phyloP scores from a whole-genome alignment of 352 stramenopile genomes.

The Phytophthora tentaculata region DNA sequence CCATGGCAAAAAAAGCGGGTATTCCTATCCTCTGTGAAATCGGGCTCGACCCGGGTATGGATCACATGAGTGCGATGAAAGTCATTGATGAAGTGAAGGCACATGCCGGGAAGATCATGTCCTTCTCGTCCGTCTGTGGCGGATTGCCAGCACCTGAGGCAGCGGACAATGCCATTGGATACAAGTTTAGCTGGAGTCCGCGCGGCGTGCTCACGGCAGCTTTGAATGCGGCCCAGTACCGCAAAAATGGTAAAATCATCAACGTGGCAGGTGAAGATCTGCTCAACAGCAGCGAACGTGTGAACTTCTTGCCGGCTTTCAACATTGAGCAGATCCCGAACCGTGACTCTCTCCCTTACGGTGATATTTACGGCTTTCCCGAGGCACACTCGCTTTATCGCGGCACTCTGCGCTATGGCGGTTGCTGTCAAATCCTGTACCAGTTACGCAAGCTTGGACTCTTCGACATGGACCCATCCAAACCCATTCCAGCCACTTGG shows the following conservation, averaged over 20 bases:
- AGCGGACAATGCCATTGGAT: conserved; percentile 95
- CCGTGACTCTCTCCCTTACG: conserved; percentile 93
- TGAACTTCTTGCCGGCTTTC: conserved; percentile 91
- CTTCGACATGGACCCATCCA: conserved; percentile 72
- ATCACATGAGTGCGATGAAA: conserved; percentile 97
- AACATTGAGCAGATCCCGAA: conserved; percentile 96
- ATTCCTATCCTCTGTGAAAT: conserved; percentile 96
- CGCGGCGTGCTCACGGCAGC: conserved; percentile 94
- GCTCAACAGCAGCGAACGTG: conserved; percentile 80
- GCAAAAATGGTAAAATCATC: conserved; percentile 84
- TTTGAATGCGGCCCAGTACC: conserved; percentile 91
- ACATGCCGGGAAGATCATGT: conserved; percentile 87
- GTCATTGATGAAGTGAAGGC: conserved; percentile 96
- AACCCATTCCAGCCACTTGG: conserved; percentile 75
- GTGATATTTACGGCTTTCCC: conserved; percentile 94
- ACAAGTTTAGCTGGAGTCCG: conserved; percentile 98
- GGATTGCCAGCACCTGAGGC: conserved; percentile 94
- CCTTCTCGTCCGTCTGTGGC: conserved; percentile 95
- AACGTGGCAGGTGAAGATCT: conserved; percentile 89
- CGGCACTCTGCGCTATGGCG: conserved; percentile 94
- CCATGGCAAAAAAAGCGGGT: conserved; percentile 72
- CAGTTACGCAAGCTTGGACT: conserved; percentile 92
- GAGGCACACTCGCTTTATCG: conserved; percentile 93
- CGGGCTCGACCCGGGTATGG: conserved; percentile 96
- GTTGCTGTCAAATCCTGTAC: conserved; percentile 92